phyloP scores from a whole-genome alignment of 176 grass and related monocot species.

The Oryza longistaminata region DNA sequence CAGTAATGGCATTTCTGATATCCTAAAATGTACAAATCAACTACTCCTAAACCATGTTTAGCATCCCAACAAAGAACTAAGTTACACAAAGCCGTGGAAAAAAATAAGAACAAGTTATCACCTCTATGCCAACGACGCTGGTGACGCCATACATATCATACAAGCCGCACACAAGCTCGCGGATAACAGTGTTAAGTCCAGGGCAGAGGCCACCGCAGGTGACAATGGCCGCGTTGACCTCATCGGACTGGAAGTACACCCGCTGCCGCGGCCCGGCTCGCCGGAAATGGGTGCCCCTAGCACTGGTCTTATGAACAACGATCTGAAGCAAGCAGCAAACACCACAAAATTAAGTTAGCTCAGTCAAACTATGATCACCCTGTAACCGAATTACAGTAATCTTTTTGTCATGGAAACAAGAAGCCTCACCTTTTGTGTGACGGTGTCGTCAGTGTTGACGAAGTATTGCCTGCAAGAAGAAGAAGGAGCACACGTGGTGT shows the following conservation, averaged over 20 bases:
- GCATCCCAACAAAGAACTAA: background rate
- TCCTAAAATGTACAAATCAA: background rate
- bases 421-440: constrained; percentile 63
- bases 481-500: constrained; percentile 27
- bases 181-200: constrained; percentile 88
- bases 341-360: background rate
- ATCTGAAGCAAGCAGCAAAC: constrained; percentile 45
- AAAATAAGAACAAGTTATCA: constrained; percentile 34
- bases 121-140: constrained; percentile 83
- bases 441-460: constrained; percentile 85
- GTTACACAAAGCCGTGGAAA: background rate
- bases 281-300: constrained; percentile 87
- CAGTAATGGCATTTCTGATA: background rate
- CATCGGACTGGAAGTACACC: constrained; percentile 84
- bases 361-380: background rate
- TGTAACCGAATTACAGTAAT: background rate
- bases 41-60: background rate
- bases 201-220: constrained; percentile 98
- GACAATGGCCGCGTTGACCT: constrained; percentile 87
- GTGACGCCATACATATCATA: constrained; percentile 83
- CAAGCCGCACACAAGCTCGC: constrained; percentile 83
- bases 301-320: constrained; percentile 71
- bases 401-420: background rate
- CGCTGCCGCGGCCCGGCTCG: constrained; percentile 81
- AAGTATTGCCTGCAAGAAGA: constrained; percentile 75